These are phyloP conservation scores for Psilocybe subaeruginosa DNA, from an alignment of 768 basidiomycete species.

Conservation along the genomic window DNA sequence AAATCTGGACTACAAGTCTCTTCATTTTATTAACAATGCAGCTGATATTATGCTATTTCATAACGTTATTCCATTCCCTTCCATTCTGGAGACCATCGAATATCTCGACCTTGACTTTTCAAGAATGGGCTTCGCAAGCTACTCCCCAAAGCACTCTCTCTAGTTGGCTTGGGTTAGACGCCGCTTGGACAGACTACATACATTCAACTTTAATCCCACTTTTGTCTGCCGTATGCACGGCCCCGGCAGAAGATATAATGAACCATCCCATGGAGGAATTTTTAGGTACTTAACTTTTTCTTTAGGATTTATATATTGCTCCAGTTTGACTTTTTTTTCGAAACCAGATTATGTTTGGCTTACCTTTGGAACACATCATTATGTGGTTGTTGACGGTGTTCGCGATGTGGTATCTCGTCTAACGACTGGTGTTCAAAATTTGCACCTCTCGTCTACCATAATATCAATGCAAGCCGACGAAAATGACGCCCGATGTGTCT, in stretches of 20 bases:
- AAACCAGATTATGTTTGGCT: constrained; percentile 68
- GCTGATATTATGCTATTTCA: constrained; percentile 48
- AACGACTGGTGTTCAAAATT: constrained; percentile 43
- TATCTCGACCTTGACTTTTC: constrained; percentile 43
- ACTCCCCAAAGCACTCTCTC: constrained; percentile 45
- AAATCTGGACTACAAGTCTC: constrained; percentile 33
- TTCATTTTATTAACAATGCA: constrained; percentile 47
- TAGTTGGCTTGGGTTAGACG: constrained; percentile 48
- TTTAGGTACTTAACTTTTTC: constrained; percentile 46
- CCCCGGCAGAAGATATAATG: constrained; percentile 54
- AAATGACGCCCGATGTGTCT: constrained; percentile 31
- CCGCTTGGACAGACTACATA: constrained; percentile 55
- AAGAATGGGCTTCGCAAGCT: constrained; percentile 47
- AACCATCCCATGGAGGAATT: constrained; percentile 66
- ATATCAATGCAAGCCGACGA: constrained; percentile 44
- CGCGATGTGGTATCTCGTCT: constrained; percentile 59
- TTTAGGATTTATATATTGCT: neutral
- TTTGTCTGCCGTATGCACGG: constrained; percentile 76
- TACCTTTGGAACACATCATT: constrained; percentile 70
- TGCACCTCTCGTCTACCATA: constrained; percentile 60
- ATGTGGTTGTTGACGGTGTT: constrained; percentile 62
- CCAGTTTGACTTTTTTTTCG: neutral
- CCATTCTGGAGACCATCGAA: constrained; percentile 40
- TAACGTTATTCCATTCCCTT: constrained; percentile 42
- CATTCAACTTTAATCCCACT: constrained; percentile 59